These are phyloP conservation scores for Abrus pulchellus DNA, from an alignment of 306 rosid genomes.

Conservation along the genomic window DNA sequence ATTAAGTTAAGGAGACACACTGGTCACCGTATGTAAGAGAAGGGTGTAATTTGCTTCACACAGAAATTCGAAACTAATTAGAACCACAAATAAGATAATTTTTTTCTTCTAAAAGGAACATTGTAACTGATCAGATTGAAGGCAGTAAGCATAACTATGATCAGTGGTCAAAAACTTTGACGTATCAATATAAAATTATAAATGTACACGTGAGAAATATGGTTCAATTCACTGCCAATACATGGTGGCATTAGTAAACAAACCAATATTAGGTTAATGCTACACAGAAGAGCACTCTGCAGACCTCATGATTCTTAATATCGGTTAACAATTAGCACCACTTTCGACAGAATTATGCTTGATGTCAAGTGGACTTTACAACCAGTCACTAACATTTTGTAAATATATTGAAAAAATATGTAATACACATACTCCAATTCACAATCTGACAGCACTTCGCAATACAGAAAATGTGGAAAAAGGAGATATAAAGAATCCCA, in stretches of 20 bases:
- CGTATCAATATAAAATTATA: neutral
- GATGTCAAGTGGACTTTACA: slow-evolving; percentile 2
- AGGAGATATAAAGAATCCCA: slow-evolving; percentile 1
- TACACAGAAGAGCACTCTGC: slow-evolving; percentile 5
- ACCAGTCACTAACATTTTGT: neutral
- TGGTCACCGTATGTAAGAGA: slow-evolving; percentile 24
- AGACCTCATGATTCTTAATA: neutral
- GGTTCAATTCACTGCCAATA: slow-evolving; percentile 3
- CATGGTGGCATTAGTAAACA: slow-evolving; percentile 1
- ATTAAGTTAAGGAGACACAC: slow-evolving; percentile 1
- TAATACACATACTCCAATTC: neutral
- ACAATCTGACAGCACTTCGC: slow-evolving; percentile 5
- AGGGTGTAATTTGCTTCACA: neutral
- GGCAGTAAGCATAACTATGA: slow-evolving; percentile 11
- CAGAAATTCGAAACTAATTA: neutral
- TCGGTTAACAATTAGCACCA: neutral
- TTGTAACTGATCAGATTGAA: neutral
- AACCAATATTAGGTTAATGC: neutral
- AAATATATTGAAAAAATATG: neutral
- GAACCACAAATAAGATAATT: neutral
- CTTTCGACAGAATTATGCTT: slow-evolving; percentile 6
- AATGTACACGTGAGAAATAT: neutral
- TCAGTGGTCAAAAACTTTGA: slow-evolving; percentile 1
- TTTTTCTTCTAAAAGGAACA: neutral
- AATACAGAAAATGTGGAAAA: slow-evolving; percentile 16